A percentile compares a stretch with the other conserved stretches of the same genome.
phyloP scores from a whole-genome alignment of 176 grass and related monocot species.

The Aechmea fasciata region DNA sequence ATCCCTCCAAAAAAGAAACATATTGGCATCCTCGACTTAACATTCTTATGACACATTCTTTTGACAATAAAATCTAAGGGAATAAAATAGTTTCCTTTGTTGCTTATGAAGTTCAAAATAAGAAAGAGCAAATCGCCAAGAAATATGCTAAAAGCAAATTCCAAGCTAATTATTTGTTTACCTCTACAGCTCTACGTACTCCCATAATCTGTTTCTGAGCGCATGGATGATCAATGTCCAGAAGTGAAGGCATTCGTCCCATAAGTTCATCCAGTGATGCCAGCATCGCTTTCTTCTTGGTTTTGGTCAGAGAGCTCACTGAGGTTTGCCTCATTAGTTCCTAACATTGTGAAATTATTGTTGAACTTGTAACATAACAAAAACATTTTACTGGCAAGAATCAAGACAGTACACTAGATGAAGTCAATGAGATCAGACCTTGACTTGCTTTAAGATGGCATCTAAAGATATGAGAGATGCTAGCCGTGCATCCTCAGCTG shows the following conservation, averaged over 20 bases:
- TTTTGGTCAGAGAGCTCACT: slow-evolving; percentile 55
- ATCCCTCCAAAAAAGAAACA: no score
- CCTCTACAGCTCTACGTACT: slow-evolving; percentile 64
- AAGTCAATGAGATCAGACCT: slow-evolving; percentile 36
- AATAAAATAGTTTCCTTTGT: not conserved
- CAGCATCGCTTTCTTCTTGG: slow-evolving; percentile 80
- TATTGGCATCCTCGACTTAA: no score
- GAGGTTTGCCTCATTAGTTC: slow-evolving; percentile 84
- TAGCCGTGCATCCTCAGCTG: slow-evolving; percentile 89
- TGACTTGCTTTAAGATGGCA: slow-evolving; percentile 84
- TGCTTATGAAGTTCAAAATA: not conserved
- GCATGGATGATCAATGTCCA: slow-evolving; percentile 95
- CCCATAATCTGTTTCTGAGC: slow-evolving; percentile 81
- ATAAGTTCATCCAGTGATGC: slow-evolving; percentile 66
- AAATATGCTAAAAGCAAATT: not conserved
- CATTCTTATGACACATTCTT: not conserved
- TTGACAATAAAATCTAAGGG: not conserved
- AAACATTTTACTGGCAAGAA: not conserved
- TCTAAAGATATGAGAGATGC: slow-evolving; percentile 99
- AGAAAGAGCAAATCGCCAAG: not conserved
- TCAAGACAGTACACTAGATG: not conserved
- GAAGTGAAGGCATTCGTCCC: slow-evolving; percentile 77
- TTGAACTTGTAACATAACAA: not conserved
- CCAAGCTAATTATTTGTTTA: slow-evolving; percentile 23
- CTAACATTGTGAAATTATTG: slow-evolving; percentile 17